Percentiles rank a stretch among this genome's conserved stretches.
Conservation (phyloP, 176 grass and related monocot species). For the Aegilops speltoides region DNA sequence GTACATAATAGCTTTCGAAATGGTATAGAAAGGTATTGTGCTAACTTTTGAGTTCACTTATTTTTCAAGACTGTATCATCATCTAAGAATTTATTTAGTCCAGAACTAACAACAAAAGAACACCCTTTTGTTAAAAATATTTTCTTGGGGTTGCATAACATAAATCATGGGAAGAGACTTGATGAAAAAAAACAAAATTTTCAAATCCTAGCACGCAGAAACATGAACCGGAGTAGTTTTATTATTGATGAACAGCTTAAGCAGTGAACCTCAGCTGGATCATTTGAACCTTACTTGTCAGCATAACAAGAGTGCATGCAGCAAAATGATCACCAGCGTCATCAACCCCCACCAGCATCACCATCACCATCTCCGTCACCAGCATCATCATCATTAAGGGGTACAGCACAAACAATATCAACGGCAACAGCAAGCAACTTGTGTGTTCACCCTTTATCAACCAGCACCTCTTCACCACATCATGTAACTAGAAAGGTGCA, state of each 20-base stretch:
- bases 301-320: conserved; percentile 34
- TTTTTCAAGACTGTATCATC: neutral
- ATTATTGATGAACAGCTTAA: neutral
- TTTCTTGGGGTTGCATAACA: neutral
- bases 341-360: conserved; percentile 37
- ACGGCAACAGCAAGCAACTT: conserved; percentile 56
- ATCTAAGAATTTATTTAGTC: neutral
- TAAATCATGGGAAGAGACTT: neutral
- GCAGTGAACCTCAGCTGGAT: conserved; percentile 27
- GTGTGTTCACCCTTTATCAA: conserved; percentile 52
- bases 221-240: neutral
- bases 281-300: conserved; percentile 50
- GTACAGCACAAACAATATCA: conserved; percentile 60
- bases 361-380: conserved; percentile 35
- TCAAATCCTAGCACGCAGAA: conserved; percentile 1
- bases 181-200: neutral
- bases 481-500: conserved; percentile 75
- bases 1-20: neutral
- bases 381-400: conserved; percentile 36
- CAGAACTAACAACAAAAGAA: neutral
- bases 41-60: neutral
- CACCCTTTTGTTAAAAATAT: neutral
- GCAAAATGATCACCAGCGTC: conserved; percentile 37
- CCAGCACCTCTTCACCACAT: conserved; percentile 55
- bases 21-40: neutral